phyloP scores from a whole-genome alignment of 2,329 filamentous ascomycete species.

The Colletotrichum falcatum region DNA sequence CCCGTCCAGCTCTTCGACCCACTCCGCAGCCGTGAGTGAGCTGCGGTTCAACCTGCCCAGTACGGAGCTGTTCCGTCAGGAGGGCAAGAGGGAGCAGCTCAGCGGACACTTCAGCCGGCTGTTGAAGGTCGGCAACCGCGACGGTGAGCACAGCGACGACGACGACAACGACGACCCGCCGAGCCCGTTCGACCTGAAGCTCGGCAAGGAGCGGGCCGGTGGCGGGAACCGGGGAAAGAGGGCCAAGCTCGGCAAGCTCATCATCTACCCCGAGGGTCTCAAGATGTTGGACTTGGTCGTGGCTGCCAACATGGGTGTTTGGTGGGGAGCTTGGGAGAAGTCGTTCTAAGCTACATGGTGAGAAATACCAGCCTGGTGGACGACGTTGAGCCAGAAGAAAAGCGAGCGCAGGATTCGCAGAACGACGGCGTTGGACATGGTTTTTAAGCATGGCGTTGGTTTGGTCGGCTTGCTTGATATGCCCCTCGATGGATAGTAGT shows the following conservation, averaged over 20 bases:
- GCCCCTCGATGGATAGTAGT: background rate
- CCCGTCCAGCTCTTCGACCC: conserved; percentile 45
- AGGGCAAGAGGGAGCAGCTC: conserved; percentile 48
- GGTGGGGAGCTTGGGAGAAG: conserved; percentile 89
- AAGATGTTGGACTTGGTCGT: conserved; percentile 97
- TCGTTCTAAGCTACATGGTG: conserved; percentile 48
- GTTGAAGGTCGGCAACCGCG: conserved; percentile 45
- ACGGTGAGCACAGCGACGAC: conserved; percentile 50
- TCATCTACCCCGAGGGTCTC: conserved; percentile 87
- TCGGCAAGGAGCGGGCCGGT: conserved; percentile 86
- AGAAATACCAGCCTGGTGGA: no score
- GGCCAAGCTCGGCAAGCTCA: conserved; percentile 93
- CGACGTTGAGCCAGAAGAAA: background rate
- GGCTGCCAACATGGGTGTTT: conserved; percentile 90
- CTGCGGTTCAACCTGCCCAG: conserved; percentile 89
- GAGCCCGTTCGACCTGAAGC: conserved; percentile 72
- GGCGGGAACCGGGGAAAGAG: conserved; percentile 87
- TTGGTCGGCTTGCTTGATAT: background rate
- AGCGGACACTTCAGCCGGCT: conserved; percentile 59
- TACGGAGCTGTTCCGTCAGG: conserved; percentile 58
- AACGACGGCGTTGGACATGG: background rate
- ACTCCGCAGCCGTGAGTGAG: conserved; percentile 74
- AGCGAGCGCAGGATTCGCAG: background rate
- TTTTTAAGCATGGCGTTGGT: conserved; percentile 2
- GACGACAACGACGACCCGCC: conserved; percentile 57